phyloP scores from a whole-genome alignment of 169 alveolate genomes.

The Cryptosporidium parvum region DNA sequence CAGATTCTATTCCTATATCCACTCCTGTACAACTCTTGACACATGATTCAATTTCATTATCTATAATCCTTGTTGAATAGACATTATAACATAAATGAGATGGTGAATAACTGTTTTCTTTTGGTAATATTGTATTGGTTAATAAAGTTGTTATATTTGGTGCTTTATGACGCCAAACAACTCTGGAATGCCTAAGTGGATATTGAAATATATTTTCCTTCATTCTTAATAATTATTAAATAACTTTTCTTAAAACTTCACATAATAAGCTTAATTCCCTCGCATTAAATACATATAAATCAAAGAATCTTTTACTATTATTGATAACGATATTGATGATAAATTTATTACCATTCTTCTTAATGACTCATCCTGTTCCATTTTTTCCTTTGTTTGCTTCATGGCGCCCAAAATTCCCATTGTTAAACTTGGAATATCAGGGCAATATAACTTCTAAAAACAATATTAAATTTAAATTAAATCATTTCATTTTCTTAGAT shows the following conservation, averaged over 20 bases:
- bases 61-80: constrained; percentile 57
- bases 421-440: constrained; percentile 57
- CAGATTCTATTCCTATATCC: constrained; percentile 15
- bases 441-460: constrained; percentile 21
- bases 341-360: constrained; percentile 35
- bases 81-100: constrained; percentile 64
- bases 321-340: constrained; percentile 16
- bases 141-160: constrained; percentile 62
- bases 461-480: neutral
- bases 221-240: neutral
- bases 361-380: constrained; percentile 22
- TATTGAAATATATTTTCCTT: neutral
- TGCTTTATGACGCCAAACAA: constrained; percentile 69
- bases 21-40: constrained; percentile 41
- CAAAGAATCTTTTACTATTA: constrained; percentile 21
- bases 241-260: neutral
- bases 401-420: constrained; percentile 74
- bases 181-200: constrained; percentile 41
- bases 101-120: constrained; percentile 22
- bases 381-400: constrained; percentile 1
- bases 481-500: neutral
- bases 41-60: constrained; percentile 54
- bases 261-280: neutral
- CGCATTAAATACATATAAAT: constrained; percentile 35
- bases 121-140: constrained; percentile 54